A percentile compares a stretch with the other conserved stretches of the same genome.
These are phyloP conservation scores for Pythium insidiosum DNA, from an alignment of 352 stramenopile species.

Conservation along the genomic window DNA sequence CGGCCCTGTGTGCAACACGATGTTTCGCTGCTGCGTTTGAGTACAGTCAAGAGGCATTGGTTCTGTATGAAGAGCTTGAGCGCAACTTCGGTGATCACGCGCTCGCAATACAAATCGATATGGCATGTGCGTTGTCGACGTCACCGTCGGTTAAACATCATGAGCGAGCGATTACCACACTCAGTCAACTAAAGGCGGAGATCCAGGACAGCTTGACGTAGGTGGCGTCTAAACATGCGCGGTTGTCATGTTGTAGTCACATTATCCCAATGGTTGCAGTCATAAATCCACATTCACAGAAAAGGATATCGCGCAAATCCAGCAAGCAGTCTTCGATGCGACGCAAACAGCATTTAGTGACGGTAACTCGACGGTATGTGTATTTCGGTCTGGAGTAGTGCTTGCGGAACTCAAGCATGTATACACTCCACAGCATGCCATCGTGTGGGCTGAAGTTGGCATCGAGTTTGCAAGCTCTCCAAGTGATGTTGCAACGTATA, in stretches of 20 bases:
- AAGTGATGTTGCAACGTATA: conserved; percentile 33
- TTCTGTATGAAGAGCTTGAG: conserved; percentile 56
- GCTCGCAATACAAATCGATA: conserved; percentile 52
- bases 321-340: conserved; percentile 9
- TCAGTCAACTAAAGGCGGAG: conserved; percentile 23
- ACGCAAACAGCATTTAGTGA: conserved; percentile 8
- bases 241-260: no score
- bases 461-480: conserved; percentile 13
- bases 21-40: no score
- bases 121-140: conserved; percentile 46
- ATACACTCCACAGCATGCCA: conserved; percentile 7
- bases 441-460: conserved; percentile 10
- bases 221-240: not conserved
- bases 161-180: conserved; percentile 27
- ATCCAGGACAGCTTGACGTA: conserved; percentile 13
- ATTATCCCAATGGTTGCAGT: conserved; percentile 1
- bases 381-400: not conserved
- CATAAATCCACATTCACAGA: not conserved
- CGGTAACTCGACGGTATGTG: not conserved
- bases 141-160: conserved; percentile 17
- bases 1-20: no score
- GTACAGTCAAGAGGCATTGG: conserved; percentile 35
- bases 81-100: conserved; percentile 45
- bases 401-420: not conserved
- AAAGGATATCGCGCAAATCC: conserved; percentile 4